phyloP scores from a whole-genome alignment of 208 protist genomes.

The Acanthamoeba triangularis region DNA sequence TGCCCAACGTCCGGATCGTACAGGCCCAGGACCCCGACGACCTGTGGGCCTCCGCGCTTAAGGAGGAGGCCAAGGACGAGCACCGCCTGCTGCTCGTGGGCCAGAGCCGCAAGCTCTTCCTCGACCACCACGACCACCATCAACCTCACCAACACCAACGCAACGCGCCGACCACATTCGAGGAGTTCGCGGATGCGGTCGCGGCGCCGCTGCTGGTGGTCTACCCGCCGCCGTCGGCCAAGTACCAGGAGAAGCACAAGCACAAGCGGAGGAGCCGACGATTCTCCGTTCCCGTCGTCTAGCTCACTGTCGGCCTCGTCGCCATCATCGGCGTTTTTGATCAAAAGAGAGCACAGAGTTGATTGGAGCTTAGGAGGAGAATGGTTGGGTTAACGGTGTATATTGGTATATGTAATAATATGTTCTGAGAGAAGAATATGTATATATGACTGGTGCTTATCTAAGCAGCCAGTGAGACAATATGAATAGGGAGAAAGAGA shows the following conservation, averaged over 20 bases:
- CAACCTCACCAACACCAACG: not conserved
- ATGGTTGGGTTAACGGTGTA: too few species aligned
- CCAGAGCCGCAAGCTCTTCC: constrained; percentile 12
- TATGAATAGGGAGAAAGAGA: not conserved
- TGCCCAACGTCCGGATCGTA: not conserved
- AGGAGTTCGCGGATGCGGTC: not conserved
- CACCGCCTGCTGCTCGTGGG: not conserved
- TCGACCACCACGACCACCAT: not conserved
- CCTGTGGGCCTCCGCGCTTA: not conserved
- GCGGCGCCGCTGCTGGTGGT: constrained; percentile 15
- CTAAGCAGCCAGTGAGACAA: not conserved
- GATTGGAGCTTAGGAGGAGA: too few species aligned
- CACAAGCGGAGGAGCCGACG: not conserved
- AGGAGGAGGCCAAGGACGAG: constrained; percentile 23
- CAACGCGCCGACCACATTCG: not conserved
- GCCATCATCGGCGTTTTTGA: too few species aligned
- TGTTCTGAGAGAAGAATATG: not conserved
- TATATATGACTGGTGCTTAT: not conserved
- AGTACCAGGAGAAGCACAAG: not conserved
- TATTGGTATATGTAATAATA: not conserved
- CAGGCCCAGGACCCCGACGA: not conserved
- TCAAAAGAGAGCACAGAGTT: too few species aligned
- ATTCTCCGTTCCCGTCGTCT: not conserved
- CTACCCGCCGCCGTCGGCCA: constrained; percentile 26
- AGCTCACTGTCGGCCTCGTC: too few species aligned